phyloP scores from a whole-genome alignment of 1,284 basidiomycete genomes.

The Exobasidium rhododendri region DNA sequence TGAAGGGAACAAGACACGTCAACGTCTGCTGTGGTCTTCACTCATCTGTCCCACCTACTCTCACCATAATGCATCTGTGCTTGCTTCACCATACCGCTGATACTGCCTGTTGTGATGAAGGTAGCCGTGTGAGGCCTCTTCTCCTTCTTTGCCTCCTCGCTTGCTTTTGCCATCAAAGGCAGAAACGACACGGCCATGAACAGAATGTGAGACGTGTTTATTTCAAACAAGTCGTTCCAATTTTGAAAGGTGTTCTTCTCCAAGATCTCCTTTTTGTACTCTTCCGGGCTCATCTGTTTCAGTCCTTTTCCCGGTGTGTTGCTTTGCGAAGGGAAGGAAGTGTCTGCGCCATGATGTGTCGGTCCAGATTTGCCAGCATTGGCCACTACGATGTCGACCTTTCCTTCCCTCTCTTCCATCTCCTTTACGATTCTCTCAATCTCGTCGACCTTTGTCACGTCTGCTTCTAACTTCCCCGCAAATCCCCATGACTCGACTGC shows the following conservation, averaged over 20 bases:
- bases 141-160: constrained; percentile 20
- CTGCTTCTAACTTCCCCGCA: constrained; percentile 15
- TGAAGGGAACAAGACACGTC: neutral
- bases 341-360: constrained; percentile 31
- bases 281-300: constrained; percentile 22
- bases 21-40: neutral
- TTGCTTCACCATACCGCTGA: constrained; percentile 33
- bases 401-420: constrained; percentile 27
- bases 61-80: constrained; percentile 37
- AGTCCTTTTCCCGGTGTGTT: constrained; percentile 33
- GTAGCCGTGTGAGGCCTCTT: constrained; percentile 20
- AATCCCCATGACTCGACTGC: constrained; percentile 28
- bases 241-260: constrained; percentile 36
- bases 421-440: constrained; percentile 18
- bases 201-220: constrained; percentile 31
- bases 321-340: constrained; percentile 24
- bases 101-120: constrained; percentile 28
- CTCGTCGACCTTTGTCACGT: constrained; percentile 16
- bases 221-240: constrained; percentile 38
- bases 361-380: constrained; percentile 37
- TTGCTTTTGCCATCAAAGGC: constrained; percentile 29
- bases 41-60: constrained; percentile 21
- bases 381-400: constrained; percentile 32
- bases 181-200: constrained; percentile 37
- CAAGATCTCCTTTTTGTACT: constrained; percentile 29